Base-by-base conservation (phyloP, 768 basidiomycete species). In the Lactarius hengduanensis region DNA sequence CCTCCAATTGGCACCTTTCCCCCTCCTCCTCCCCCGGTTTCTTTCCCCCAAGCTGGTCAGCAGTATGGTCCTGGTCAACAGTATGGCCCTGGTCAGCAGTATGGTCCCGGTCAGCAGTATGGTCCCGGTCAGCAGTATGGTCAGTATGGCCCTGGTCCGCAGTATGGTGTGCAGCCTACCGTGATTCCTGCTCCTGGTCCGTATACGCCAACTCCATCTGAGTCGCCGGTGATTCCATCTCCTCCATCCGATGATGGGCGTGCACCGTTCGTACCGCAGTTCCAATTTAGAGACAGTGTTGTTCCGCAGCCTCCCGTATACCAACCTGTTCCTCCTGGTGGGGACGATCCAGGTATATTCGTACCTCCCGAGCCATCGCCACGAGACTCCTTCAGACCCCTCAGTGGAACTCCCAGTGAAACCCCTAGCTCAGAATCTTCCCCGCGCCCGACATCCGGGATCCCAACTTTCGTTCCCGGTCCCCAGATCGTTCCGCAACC, bases 151-250 rank as follows among this genome's bases (percentile, higher is more conserved):
- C 38, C 38, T 40, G 38, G 38, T 10, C 36, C 10, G 36, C 36
- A 38, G 36, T 38, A 38, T 38, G 36, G 56, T 30, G 47, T 55
- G 30, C 11, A 43, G 1, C 43, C 43, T 62, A 20, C 2, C 43
- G 34, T 57, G 32, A n/a, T 38, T 22, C 32, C 32, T 57, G 18
- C 34, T n/a, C n/a, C 56, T 55, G 54, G 56, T 41, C 20, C 20
- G 13, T 5, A 60, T 34, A 61, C 69, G 2, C 69, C 69, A 41
- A 36, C 67, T 7, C 34, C 63, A 30, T 38, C 43, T 2, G 57
- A 45, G 38, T 58, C 68, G 47, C 61, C 64, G 1, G 69, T 70
- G 10, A 63, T 62, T 13, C 69, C 69, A 18, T 65, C 61, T 11
- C 69, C 67, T 41, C 40, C 64, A 9, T 50, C 54, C 8, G 38